phyloP scores from a whole-genome alignment of 2,329 filamentous ascomycete species.

The Ceratocystis lukuohia region DNA sequence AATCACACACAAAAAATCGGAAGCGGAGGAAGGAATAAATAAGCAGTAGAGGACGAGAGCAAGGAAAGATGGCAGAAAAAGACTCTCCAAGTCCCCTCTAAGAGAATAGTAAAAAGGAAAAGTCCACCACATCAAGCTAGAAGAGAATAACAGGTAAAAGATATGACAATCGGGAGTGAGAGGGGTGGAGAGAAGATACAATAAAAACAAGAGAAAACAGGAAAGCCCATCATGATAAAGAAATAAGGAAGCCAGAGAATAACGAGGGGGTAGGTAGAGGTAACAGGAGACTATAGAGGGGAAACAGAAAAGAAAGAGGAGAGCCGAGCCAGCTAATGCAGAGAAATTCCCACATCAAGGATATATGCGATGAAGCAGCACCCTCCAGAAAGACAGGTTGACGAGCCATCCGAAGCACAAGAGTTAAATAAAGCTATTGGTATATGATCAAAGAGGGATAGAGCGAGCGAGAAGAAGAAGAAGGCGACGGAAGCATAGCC shows the following conservation, averaged over 20 bases:
- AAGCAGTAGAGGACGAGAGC: not conserved
- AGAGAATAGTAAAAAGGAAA: constrained; percentile 16
- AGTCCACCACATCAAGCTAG: constrained; percentile 22
- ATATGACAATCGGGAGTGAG: constrained; percentile 1
- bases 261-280: not conserved
- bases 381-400: not conserved
- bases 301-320: not conserved
- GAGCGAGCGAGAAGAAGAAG: constrained; percentile 6
- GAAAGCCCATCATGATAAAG: constrained; percentile 14
- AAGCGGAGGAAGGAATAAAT: not conserved
- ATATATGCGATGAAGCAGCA: not conserved
- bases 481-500: constrained; percentile 15
- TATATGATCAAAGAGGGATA: constrained; percentile 3
- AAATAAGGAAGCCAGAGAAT: constrained; percentile 10
- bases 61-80: not conserved
- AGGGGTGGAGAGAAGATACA: constrained; percentile 9
- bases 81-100: not conserved
- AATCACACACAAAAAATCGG: constrained; percentile 16
- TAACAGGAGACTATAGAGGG: not conserved
- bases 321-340: not conserved
- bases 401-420: not conserved
- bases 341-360: not conserved
- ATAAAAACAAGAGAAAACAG: constrained; percentile 9
- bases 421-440: constrained; percentile 8
- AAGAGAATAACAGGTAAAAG: constrained; percentile 22